These are phyloP conservation scores for Diaporthe eres DNA, from an alignment of 2,329 filamentous ascomycete genomes.

Conservation along the genomic window DNA sequence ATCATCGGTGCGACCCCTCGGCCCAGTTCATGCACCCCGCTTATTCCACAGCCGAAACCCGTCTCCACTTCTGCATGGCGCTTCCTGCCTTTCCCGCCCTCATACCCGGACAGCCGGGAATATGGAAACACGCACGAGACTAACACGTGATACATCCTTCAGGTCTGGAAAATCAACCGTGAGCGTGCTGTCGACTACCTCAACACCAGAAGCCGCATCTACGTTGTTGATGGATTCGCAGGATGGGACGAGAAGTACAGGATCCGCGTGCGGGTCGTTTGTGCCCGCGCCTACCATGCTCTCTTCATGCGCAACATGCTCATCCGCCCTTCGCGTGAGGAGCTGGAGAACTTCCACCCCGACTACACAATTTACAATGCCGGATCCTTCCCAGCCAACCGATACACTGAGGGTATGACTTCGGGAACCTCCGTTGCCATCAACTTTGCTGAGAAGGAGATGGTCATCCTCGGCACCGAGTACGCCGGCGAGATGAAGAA, in stretches of 20 bases:
- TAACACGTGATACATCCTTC: constrained; percentile 49
- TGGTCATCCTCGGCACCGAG: constrained; percentile 99
- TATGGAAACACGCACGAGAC: constrained; percentile 30
- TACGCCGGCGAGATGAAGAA: constrained; percentile 99
- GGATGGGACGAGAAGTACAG: constrained; percentile 99
- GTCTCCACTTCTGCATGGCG: constrained; percentile 36
- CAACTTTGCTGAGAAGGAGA: constrained; percentile 99
- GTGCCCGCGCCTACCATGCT: constrained; percentile 98
- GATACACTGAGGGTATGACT: constrained; percentile 98
- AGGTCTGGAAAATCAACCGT: constrained; percentile 99
- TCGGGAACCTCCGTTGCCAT: constrained; percentile 97
- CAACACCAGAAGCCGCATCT: constrained; percentile 98
- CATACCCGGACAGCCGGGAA: constrained; percentile 13
- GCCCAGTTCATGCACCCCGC: constrained; percentile 40
- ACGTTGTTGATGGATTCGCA: constrained; percentile 96
- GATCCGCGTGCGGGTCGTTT: constrained; percentile 97
- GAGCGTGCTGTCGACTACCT: constrained; percentile 99
- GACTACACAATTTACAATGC: constrained; percentile 99
- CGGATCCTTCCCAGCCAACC: constrained; percentile 97
- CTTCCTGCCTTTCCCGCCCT: constrained; percentile 32
- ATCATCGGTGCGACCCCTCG: constrained; percentile 39
- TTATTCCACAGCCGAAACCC: constrained; percentile 31
- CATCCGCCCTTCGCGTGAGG: constrained; percentile 90
- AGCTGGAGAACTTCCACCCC: constrained; percentile 97
- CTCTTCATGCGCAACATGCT: constrained; percentile 99